Base-by-base conservation (phyloP, 2,329 filamentous ascomycete species). In the Didymella glomerata region DNA sequence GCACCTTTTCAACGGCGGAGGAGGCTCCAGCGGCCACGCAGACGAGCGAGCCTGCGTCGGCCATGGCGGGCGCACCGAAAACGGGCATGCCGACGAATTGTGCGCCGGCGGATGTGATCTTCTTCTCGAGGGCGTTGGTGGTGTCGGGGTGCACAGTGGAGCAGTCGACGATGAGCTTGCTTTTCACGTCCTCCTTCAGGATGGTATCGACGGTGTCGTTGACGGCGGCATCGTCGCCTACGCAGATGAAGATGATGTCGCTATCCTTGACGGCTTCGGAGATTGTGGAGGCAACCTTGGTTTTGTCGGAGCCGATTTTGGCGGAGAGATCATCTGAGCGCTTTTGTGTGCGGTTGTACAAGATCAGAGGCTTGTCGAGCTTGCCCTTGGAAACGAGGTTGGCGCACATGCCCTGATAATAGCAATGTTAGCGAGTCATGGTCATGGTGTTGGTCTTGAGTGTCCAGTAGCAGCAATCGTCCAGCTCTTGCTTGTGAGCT, bases 141-240 rank as follows among this genome's bases (percentile, higher is more conserved):
- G 90, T 92, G 54, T 93, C 89, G 0, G 93, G 93, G 76, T 95
- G 90, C 34, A 97, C 86, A 25, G 93, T 97, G 3, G 91, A 95
- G 82, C 90, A 93, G 73, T 97, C 93, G 30, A 96, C 85, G 66
- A 97, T 88, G 16, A 95, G 81, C 79, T 96, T 97, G 61, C 86
- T 88, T 27, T 82, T 82, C 18, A 91, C 78, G 57, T 86, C 79
- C 18, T 78, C 72, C 47, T 84, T 69, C 3, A 92, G 78, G 28
- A 89, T 84, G 3, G 82, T 74, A 41, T 83, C 76, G 60, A 92
- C 83, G 20, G 87, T 86, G 4, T 84, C 79, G 57, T 86, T 84
- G 42, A 96, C 86, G 5, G 90, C 90, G 2, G 84, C 81, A 74
- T 97, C 93, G 72, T 95, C 90, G 65, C 89, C 86, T 3, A 97